phyloP scores from a whole-genome alignment of 2,329 filamentous ascomycete species.

The Sporothrix dimorphospora region DNA sequence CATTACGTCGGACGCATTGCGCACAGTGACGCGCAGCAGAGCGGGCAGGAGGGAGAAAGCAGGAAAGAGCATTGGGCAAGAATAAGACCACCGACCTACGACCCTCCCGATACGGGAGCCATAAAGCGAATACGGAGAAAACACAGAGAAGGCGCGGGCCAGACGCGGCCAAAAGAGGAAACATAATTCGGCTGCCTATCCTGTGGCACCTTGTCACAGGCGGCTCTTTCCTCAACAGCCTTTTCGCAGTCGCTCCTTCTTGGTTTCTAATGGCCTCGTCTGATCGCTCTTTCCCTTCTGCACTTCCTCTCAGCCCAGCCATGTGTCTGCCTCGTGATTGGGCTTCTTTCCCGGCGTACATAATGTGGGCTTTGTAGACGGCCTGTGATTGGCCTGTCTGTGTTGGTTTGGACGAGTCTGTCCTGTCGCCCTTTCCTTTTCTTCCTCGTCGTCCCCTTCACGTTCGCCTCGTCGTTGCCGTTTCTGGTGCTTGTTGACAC shows the following conservation, averaged over 20 bases:
- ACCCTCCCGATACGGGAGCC: neutral
- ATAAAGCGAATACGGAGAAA: constrained; percentile 2
- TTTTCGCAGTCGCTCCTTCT: neutral
- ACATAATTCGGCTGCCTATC: neutral
- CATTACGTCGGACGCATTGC: neutral
- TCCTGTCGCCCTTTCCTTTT: constrained; percentile 8
- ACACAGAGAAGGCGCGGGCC: neutral
- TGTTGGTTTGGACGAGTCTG: neutral
- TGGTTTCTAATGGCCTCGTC: neutral
- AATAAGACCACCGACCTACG: neutral
- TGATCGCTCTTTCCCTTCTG: neutral
- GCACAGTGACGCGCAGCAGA: neutral
- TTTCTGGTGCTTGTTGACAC: constrained; percentile 4
- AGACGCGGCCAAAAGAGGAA: neutral
- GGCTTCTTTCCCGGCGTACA: neutral
- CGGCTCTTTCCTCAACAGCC: neutral
- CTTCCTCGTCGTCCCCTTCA: constrained; percentile 16
- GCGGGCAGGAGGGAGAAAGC: neutral
- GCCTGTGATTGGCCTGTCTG: constrained; percentile 6
- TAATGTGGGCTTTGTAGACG: neutral
- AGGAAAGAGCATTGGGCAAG: neutral
- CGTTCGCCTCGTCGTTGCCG: constrained; percentile 17
- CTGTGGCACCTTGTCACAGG: neutral
- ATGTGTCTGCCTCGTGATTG: constrained; percentile 12
- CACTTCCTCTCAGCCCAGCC: constrained; percentile 17